A percentile compares a stretch with the other conserved stretches of the same genome.
phyloP scores from a whole-genome alignment of 1,284 basidiomycete species.

The Meripilus lineatus region DNA sequence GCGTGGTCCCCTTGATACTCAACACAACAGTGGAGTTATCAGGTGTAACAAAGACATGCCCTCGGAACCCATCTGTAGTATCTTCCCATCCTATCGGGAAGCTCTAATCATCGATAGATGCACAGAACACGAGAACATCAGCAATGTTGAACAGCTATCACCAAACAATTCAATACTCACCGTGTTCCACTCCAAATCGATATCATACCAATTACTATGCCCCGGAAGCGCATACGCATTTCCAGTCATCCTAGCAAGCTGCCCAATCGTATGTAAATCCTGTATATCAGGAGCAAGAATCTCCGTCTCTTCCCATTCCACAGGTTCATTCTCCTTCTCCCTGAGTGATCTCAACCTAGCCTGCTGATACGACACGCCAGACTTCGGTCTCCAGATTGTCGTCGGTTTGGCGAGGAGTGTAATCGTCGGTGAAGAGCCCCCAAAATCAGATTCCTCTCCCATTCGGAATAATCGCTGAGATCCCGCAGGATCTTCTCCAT shows the following conservation, averaged over 20 bases:
- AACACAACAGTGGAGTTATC: slow-evolving; percentile 85
- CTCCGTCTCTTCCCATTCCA: slow-evolving; percentile 54
- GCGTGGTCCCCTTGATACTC: slow-evolving; percentile 92
- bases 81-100: slow-evolving; percentile 93
- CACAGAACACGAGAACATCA: not conserved
- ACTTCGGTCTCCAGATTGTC: slow-evolving; percentile 56
- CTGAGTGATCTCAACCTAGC: slow-evolving; percentile 49
- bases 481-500: not conserved
- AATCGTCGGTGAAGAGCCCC: not conserved
- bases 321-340: slow-evolving; percentile 40
- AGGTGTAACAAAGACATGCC: slow-evolving; percentile 81
- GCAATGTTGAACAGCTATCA: slow-evolving; percentile 5
- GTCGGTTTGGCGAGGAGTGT: slow-evolving; percentile 31
- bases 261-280: slow-evolving; percentile 77
- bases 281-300: slow-evolving; percentile 68
- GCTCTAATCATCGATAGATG: slow-evolving; percentile 40
- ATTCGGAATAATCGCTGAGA: not conserved
- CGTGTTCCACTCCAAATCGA: slow-evolving; percentile 70
- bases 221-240: slow-evolving; percentile 82
- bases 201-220: slow-evolving; percentile 78
- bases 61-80: slow-evolving; percentile 78
- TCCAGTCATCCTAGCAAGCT: slow-evolving; percentile 86
- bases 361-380: slow-evolving; percentile 42
- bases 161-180: too few species aligned
- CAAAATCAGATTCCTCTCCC: not conserved